Base-by-base conservation (phyloP, 2,329 filamentous ascomycete species). In the Whalleya microplaca region DNA sequence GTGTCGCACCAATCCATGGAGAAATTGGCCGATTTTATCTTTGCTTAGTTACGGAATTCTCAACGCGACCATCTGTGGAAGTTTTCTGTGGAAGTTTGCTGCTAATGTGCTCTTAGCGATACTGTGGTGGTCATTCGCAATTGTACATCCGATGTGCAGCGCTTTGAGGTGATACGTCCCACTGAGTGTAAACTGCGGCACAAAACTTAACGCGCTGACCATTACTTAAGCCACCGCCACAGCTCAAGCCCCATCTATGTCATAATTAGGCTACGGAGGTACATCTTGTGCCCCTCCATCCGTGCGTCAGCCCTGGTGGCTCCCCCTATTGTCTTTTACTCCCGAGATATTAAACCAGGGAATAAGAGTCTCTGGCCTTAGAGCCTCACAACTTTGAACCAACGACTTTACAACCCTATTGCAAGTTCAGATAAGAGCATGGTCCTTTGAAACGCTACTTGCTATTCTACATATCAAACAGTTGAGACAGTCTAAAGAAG, bases 1-100 rank as follows among this genome's bases (percentile, higher is more conserved):
- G 52, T 56, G 48, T 20, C 45, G 59, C 51, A 48, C 59, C 52
- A 53, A 59, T 65, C 67, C 66, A 69, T 69, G 61, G 62, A 60
- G 61, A 55, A 27, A 40, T 20, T 12, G 10, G 14, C 32, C 32
- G 14, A 16, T 37, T 37, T 37, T 37, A 16, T 16, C 14, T 37
- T 37, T 37, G 32, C 14, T 37, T 12, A 16, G 32, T 16, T 37
- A 37, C 32, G 32, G 32, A 12, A 3, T 37, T 37, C 5, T 12
- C 32, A 37, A 37, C 14, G 32, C 32, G 32, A 37, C 32, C 14
- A 16, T 37, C 14, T 5, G 10, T 12, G 7, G 32, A 16, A n/a
- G n/a, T n/a, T n/a, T n/a, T n/a, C n/a, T n/a, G n/a, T n/a, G n/a
- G 12, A 12, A 12, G 27, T 29, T 12, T 29, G 27, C 5, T 12